Evolutionary conservation across 2,329 filamentous ascomycete species (phyloP).

Genomic region (Endothia cerciana): DNA sequence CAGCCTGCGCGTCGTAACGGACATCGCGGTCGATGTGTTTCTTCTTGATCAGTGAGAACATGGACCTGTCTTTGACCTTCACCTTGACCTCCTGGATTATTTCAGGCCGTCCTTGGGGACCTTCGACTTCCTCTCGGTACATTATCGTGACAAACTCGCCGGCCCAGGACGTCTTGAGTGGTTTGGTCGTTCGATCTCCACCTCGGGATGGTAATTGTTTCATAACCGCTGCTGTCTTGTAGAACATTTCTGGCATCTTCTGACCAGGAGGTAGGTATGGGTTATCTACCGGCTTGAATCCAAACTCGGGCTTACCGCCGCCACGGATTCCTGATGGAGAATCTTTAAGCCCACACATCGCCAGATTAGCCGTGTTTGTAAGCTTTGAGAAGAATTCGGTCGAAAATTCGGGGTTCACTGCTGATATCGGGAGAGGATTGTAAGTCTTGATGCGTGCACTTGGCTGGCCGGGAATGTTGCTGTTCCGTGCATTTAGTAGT

Average conservation of each 20-base stretch:
- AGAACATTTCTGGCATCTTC: constrained; percentile 51
- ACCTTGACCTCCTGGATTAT: constrained; percentile 59
- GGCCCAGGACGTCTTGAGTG: constrained; percentile 55
- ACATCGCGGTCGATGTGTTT: constrained; percentile 64
- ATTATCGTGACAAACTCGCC: constrained; percentile 61
- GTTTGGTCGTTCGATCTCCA: constrained; percentile 30
- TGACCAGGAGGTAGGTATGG: constrained; percentile 47
- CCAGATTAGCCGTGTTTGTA: constrained; percentile 3
- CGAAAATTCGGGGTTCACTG: constrained; percentile 45
- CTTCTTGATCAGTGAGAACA: constrained; percentile 58
- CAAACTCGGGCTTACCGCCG: constrained; percentile 16
- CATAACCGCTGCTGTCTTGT: constrained; percentile 53
- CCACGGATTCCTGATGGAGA: constrained; percentile 5
- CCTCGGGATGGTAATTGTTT: constrained; percentile 24
- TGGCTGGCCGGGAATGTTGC: constrained; percentile 18
- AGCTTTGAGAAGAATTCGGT: constrained; percentile 50
- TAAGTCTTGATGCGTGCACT: constrained; percentile 42
- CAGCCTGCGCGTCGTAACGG: constrained; percentile 60
- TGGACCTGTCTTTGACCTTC: constrained; percentile 54
- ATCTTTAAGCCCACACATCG: constrained; percentile 19
- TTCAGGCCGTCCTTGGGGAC: constrained; percentile 35
- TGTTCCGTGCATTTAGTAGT: constrained; percentile 13
- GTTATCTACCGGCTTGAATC: constrained; percentile 37
- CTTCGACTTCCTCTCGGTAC: constrained; percentile 52
- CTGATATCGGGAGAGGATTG: constrained; percentile 19